Evolutionary conservation across 1,284 basidiomycete species (phyloP), one percentile per base, ranked within the genome.

Genomic region (Cryptococcus sp.): DNA sequence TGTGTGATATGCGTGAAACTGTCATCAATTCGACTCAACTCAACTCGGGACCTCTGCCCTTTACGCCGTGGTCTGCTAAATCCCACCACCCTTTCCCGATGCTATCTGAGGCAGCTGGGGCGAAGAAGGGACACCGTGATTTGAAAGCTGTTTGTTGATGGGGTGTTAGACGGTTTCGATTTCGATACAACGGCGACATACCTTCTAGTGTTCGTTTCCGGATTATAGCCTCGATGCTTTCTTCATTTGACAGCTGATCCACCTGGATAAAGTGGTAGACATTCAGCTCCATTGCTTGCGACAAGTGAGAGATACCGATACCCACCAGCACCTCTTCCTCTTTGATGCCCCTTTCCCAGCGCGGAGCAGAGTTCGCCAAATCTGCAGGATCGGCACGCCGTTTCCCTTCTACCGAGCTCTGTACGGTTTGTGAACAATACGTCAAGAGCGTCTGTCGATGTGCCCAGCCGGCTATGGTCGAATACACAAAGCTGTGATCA

Each of bases 51-150:
- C 63, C 66, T 45, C 50, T 38, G 3, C 66, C 66, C 50, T 52
- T 57, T 39, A 53, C 49, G 0, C 66, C 74, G 20, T 58, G 59
- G 38, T 75, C 72, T 46, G 74, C 74, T 17, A 76, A 52, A 47
- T 89, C 85, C 90, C 89, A 93, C 83, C 89, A 86, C 67, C 80
- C 81, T 52, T 83, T 82, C 4, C 83, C 83, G 59, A 88, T 86
- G 17, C 67, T 73, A 68, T 90, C 87, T 11, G 83, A 80, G 53
- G 77, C 64, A 45, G 88, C 85, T 2, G 89, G 89, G 48, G 82
- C 79, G 75, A 93, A 94, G 78, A 88, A 92, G 69, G 84, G 86
- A 80, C 91, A 94, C 48, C 89, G 85, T 34, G 86, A 83, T 65
- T 83, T 84, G 77, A 94, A 93, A 37, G 88, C 91, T 93, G 51